These are phyloP conservation scores for Eucalyptus polybractea DNA, from an alignment of 345 rosid genomes.

Conservation along the genomic window DNA sequence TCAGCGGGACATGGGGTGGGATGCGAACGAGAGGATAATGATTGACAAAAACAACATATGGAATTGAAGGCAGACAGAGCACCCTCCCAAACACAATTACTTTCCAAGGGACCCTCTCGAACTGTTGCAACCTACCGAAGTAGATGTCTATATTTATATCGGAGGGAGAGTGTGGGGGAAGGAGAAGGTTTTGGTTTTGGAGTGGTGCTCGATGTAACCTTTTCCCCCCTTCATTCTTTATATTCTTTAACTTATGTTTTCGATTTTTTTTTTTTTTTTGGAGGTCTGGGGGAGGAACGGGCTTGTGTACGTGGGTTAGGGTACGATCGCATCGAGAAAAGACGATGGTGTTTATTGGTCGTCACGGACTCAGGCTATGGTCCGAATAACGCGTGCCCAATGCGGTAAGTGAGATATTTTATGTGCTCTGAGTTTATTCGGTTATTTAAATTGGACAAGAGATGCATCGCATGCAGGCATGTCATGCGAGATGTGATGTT, in stretches of 20 bases:
- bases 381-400: not conserved
- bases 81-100: not conserved
- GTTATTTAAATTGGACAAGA: not conserved
- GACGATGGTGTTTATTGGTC: not conserved
- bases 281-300: not conserved
- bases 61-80: not conserved
- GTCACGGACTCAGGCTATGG: not conserved
- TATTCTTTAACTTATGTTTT: not conserved
- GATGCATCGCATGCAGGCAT: not conserved
- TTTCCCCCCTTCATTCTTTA: not conserved
- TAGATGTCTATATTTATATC: not conserved
- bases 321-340: not conserved
- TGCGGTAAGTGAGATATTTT: not conserved
- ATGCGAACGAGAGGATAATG: not conserved
- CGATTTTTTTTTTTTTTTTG: no score
- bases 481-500: slow-evolving; percentile 37
- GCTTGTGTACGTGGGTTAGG: slow-evolving; percentile 1
- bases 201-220: not conserved
- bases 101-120: not conserved
- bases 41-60: not conserved
- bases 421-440: not conserved
- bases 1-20: not conserved
- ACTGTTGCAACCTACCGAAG: not conserved
- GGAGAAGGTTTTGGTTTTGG: not conserved
- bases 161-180: not conserved